phyloP scores from a whole-genome alignment of 2,329 filamentous ascomycete species.

The Fusarium stilboides region DNA sequence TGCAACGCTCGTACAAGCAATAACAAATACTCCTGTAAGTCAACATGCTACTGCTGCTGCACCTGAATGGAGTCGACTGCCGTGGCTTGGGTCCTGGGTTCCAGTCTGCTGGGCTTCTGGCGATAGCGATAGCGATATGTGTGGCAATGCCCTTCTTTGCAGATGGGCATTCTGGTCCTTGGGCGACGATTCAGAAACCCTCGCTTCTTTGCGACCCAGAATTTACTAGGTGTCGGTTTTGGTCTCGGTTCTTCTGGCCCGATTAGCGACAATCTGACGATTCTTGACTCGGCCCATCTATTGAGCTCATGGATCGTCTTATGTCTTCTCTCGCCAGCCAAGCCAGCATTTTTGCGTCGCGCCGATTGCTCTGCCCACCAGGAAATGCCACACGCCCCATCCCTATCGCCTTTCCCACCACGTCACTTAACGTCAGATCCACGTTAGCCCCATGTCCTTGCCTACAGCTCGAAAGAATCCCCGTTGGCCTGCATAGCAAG shows the following conservation, averaged over 20 bases:
- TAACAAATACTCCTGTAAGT: conserved; percentile 46
- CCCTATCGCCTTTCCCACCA: conserved; percentile 47
- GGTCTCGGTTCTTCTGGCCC: conserved; percentile 37
- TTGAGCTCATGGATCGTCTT: conserved; percentile 38
- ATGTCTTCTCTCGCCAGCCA: conserved; percentile 31
- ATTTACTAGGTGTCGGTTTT: conserved; percentile 19
- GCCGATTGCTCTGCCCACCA: conserved; percentile 46
- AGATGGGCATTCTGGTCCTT: conserved; percentile 31
- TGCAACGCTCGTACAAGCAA: conserved; percentile 49
- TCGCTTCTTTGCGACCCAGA: conserved; percentile 20
- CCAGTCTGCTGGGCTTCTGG: conserved; percentile 21
- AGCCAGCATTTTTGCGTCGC: conserved; percentile 36
- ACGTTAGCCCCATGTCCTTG: conserved; percentile 45
- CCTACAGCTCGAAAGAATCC: conserved; percentile 36
- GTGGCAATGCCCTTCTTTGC: conserved; percentile 39
- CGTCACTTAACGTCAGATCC: conserved; percentile 52
- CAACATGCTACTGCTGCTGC: conserved; percentile 39
- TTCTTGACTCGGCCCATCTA: conserved; percentile 42
- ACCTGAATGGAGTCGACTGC: conserved; percentile 39
- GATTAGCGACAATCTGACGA: conserved; percentile 44
- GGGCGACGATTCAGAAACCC: conserved; percentile 16
- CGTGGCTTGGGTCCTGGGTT: conserved; percentile 36
- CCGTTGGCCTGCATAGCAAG: conserved; percentile 45
- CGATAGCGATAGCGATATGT: conserved; percentile 24
- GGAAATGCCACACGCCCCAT: conserved; percentile 47